Evolutionary conservation across 495 filamentous ascomycete species (phyloP).

Genomic region (Echria macrotheca): DNA sequence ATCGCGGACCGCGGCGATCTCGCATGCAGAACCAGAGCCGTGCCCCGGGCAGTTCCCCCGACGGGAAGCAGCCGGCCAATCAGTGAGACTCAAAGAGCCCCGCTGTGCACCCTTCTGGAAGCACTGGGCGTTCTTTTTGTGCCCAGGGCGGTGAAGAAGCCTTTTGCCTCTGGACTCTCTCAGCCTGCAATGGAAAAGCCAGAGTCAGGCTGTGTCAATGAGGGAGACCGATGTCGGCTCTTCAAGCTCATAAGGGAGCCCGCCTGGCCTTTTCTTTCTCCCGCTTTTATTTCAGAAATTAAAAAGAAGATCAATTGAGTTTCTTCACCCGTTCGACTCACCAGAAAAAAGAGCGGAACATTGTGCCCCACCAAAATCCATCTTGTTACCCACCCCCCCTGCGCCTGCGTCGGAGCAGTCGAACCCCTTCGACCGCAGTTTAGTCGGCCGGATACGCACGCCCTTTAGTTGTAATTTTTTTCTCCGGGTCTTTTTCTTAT

Average conservation of each 20-base stretch:
- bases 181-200: background rate
- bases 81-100: background rate
- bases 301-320: too few relatives aligned
- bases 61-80: background rate
- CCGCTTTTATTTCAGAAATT: too few relatives aligned
- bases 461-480: constrained; percentile 1
- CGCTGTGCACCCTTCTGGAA: background rate
- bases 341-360: too few relatives aligned
- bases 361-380: constrained; percentile 12
- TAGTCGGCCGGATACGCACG: background rate
- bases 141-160: background rate
- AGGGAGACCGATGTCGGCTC: background rate
- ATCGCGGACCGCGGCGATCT: background rate
- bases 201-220: background rate
- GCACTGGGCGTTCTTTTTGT: too few relatives aligned
- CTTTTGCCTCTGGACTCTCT: too few relatives aligned
- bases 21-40: too few relatives aligned
- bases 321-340: too few relatives aligned
- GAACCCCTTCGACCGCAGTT: constrained; percentile 7
- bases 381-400: constrained; percentile 6
- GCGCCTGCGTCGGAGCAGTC: constrained; percentile 10
- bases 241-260: background rate
- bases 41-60: background rate
- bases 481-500: background rate
- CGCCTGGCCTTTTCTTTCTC: background rate